Percentiles rank a stretch among this genome's conserved stretches.
Evolutionary conservation across 2,329 filamentous ascomycete species (phyloP).

Genomic region (Trichoderma aggressivum): DNA sequence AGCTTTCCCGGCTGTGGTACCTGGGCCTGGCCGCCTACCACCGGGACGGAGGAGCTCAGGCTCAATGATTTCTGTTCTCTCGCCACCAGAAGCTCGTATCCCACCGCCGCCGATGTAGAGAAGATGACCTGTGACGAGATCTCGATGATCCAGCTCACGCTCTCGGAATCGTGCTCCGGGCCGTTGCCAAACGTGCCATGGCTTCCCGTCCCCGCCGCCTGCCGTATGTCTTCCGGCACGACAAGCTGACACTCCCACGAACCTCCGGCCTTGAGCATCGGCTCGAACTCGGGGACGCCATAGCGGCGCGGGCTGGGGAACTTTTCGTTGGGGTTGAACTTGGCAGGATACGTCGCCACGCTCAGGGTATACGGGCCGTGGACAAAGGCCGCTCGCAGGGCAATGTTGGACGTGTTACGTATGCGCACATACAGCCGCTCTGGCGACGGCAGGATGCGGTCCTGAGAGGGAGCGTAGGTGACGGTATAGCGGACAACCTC

Average conservation of each 20-base stretch:
- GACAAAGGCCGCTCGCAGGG: conserved; percentile 89
- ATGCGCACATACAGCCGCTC: conserved; percentile 78
- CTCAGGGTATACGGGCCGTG: conserved; percentile 93
- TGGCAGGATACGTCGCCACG: conserved; percentile 78
- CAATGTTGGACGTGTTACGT: conserved; percentile 87
- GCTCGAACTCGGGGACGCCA: conserved; percentile 87
- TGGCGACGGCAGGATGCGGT: conserved; percentile 86
- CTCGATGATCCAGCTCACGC: conserved; percentile 84
- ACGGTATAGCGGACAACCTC: conserved; percentile 90
- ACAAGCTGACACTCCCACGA: conserved; percentile 76
- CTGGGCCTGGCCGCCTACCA: conserved; percentile 44
- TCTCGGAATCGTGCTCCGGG: conserved; percentile 48
- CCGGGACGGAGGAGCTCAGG: conserved; percentile 50
- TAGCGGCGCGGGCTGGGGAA: conserved; percentile 66
- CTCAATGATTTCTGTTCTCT: conserved; percentile 81
- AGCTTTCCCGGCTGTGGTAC: conserved; percentile 67
- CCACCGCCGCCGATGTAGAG: conserved; percentile 80
- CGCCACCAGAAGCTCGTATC: conserved; percentile 82
- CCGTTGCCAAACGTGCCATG: conserved; percentile 46
- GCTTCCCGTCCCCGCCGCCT: conserved; percentile 52
- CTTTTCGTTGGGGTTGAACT: conserved; percentile 79
- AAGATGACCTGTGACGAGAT: conserved; percentile 92
- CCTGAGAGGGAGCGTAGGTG: conserved; percentile 84
- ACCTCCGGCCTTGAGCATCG: conserved; percentile 91
- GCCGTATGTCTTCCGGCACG: conserved; percentile 74